Evolutionary conservation across 108 stramenopile species (phyloP), one percentile per base, ranked within the genome.

Genomic region (Conticribra guillardii): DNA sequence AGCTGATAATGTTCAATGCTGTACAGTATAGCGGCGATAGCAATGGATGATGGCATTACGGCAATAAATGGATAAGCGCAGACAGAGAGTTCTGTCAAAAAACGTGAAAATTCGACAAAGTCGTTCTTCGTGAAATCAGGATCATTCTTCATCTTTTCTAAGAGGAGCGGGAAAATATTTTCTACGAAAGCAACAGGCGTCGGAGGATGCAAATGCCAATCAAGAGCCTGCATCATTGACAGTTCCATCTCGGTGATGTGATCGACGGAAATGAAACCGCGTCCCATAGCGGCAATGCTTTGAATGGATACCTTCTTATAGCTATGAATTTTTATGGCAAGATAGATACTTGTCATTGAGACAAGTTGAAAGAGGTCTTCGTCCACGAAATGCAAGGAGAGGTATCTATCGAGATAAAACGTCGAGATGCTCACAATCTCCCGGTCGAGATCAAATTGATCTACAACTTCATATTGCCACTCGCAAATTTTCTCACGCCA

Each of bases 321-420:
- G 24, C 73, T 61, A 51, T 74, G 58, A 34, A 74, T 58, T 54
- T 74, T 74, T 5, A 67, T 74, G 18, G 73, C 73, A 2, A 74
- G 65, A 41, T 67, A 74, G 19, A 74, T 59, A 52, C 73, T 59
- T 18, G 73, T 37, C 48, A 74, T 67, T 24, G 73, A 64, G 4
- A 48, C 44, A 22, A 74, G 65, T 60, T 74, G 73, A 31, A 74
- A 74, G 26, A 74, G 59, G 49, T 74, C 65, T 24, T 64, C 73
- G 49, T 67, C 50, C 24, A 61, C 65, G 46, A 34, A 60, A 56
- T 59, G 32, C 26, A 19, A 67, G 23, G 60, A 30, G 60, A 61
- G 69, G 34, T 71, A 71, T 54, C 59, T 32, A 44, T 71, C 69
- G 19, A 71, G 52, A 49, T 71, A 71, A 33, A 51, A 71, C 19